phyloP scores from a whole-genome alignment of 805 yeast species.

The Sugiyamaella chiloensis region DNA sequence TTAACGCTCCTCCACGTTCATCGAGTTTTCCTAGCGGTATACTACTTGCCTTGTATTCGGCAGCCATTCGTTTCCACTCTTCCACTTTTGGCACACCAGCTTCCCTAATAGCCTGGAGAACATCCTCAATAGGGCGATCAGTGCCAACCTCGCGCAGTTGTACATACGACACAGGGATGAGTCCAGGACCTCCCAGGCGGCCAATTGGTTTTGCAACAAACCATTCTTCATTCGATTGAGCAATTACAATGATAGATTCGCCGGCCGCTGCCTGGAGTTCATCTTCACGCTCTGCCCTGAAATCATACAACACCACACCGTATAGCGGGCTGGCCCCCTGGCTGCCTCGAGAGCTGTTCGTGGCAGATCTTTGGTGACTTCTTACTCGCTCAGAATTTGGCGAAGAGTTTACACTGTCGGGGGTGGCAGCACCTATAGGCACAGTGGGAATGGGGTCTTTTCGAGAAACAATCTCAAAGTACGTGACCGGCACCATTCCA shows the following conservation, averaged over 20 bases:
- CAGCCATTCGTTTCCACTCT: conserved; percentile 90
- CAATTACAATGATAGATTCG: conserved; percentile 88
- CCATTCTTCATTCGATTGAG: conserved; percentile 97
- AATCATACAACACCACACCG: conserved; percentile 83
- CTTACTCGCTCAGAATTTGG: background rate
- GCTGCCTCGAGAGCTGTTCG: conserved; percentile 5
- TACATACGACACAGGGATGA: conserved; percentile 88
- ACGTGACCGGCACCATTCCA: conserved; percentile 85
- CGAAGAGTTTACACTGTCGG: background rate
- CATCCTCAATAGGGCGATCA: conserved; percentile 55
- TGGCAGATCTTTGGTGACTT: background rate
- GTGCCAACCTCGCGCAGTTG: conserved; percentile 76
- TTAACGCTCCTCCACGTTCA: conserved; percentile 25
- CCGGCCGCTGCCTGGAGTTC: conserved; percentile 83
- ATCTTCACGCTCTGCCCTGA: conserved; percentile 76
- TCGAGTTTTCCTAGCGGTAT: conserved; percentile 60
- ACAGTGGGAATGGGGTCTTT: conserved; percentile 32
- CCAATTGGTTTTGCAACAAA: conserved; percentile 96
- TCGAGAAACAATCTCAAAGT: conserved; percentile 67
- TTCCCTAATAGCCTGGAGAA: conserved; percentile 54
- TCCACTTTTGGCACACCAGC: conserved; percentile 88
- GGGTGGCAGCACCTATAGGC: conserved; percentile 20
- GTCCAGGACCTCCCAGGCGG: conserved; percentile 93
- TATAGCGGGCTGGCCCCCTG: conserved; percentile 48
- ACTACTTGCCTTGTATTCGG: conserved; percentile 87